Conservation (phyloP, 2,329 filamentous ascomycete genomes). For the Phyllosticta capitalensis region DNA sequence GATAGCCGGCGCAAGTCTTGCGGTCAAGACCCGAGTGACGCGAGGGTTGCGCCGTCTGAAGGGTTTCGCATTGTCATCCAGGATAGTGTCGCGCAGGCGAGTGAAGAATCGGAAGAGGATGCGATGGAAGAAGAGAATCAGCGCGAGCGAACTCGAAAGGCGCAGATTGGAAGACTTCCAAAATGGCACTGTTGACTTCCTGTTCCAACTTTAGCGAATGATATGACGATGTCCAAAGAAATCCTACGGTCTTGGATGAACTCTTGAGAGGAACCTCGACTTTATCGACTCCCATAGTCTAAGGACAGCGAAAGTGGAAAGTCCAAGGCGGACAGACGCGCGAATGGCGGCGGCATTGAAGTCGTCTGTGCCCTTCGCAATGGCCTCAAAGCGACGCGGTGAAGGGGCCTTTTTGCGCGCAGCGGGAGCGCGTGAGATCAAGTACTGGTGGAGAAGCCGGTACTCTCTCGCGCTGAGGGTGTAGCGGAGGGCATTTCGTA, state of each 20-base stretch:
- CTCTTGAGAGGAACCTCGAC: constrained; percentile 25
- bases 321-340: constrained; percentile 35
- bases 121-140: constrained; percentile 80
- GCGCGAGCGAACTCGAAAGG: constrained; percentile 71
- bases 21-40: constrained; percentile 66
- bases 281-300: constrained; percentile 39
- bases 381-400: constrained; percentile 43
- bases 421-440: constrained; percentile 61
- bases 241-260: constrained; percentile 17
- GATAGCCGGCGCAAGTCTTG: constrained; percentile 75
- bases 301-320: constrained; percentile 33
- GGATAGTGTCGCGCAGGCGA: constrained; percentile 66
- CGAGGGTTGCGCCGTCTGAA: constrained; percentile 78
- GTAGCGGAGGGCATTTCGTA: constrained; percentile 79
- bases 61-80: constrained; percentile 67
- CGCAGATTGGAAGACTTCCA: constrained; percentile 58
- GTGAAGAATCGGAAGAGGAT: constrained; percentile 84
- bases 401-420: constrained; percentile 45
- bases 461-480: constrained; percentile 79
- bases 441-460: constrained; percentile 70
- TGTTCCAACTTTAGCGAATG: not conserved
- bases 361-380: constrained; percentile 38
- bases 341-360: constrained; percentile 41
- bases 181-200: constrained; percentile 25
- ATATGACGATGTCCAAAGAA: too few species aligned